Conservation (phyloP, 257 asterid species). For the Eucommia ulmoides region DNA sequence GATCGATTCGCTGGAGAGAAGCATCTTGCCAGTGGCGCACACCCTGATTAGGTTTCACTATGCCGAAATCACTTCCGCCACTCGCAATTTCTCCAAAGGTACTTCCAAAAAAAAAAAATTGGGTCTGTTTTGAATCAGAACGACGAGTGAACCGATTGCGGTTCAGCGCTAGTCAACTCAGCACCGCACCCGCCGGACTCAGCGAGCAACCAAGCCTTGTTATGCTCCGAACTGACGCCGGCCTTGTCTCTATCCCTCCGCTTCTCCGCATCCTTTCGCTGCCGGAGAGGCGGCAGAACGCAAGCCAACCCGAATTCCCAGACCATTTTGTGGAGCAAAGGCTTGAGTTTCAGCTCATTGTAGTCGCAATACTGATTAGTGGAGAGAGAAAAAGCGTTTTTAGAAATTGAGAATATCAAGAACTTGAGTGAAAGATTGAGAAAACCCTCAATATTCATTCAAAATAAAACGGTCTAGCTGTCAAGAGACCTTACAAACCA, state of each 20-base stretch:
- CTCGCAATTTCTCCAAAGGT: slow-evolving; percentile 70
- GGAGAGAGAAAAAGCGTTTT: slow-evolving; percentile 24
- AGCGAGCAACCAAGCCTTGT: slow-evolving; percentile 88
- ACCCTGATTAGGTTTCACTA: slow-evolving; percentile 68
- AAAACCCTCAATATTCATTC: too few species aligned
- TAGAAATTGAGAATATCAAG: slow-evolving; percentile 19
- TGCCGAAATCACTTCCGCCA: slow-evolving; percentile 57
- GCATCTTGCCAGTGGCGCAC: slow-evolving; percentile 71
- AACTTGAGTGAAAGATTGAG: slow-evolving; percentile 25
- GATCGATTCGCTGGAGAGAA: slow-evolving; percentile 72
- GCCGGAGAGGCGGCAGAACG: slow-evolving; percentile 34
- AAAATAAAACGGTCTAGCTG: too few species aligned
- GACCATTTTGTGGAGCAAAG: slow-evolving; percentile 48
- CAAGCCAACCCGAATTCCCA: slow-evolving; percentile 69
- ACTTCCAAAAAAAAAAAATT: too few species aligned
- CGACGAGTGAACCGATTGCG: slow-evolving; percentile 78
- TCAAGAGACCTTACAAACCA: too few species aligned
- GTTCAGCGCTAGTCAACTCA: slow-evolving; percentile 38
- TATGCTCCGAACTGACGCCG: slow-evolving; percentile 37
- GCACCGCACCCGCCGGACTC: slow-evolving; percentile 71
- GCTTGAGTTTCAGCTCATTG: slow-evolving; percentile 40
- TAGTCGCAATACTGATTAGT: slow-evolving; percentile 18
- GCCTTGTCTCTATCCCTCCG: slow-evolving; percentile 12
- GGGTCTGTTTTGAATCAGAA: slow-evolving; percentile 88
- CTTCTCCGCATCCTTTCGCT: slow-evolving; percentile 26